These are phyloP conservation scores for Fusarium tuaranense DNA, from an alignment of 2,329 filamentous ascomycete species.

Conservation along the genomic window DNA sequence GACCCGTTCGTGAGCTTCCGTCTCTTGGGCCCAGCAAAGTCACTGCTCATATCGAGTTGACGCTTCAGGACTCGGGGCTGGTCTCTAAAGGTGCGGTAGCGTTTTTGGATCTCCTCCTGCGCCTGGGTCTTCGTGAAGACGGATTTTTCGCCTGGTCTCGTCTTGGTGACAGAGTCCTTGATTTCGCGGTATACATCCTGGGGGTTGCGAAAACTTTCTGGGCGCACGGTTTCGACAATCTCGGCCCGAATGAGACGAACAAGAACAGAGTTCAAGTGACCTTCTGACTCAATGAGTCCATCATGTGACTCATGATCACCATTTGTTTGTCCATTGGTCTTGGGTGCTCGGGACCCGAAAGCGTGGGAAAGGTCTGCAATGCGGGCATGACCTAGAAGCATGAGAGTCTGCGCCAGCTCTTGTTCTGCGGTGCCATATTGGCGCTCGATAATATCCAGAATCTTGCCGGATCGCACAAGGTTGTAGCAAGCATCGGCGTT, in stretches of 20 bases:
- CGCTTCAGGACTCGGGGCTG: constrained; percentile 65
- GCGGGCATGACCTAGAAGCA: constrained; percentile 82
- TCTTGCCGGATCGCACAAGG: constrained; percentile 83
- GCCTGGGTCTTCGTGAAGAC: constrained; percentile 75
- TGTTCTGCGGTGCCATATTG: constrained; percentile 81
- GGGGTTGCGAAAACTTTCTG: constrained; percentile 68
- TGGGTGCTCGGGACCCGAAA: constrained; percentile 58
- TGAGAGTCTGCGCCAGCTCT: constrained; percentile 78
- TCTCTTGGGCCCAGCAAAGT: constrained; percentile 59
- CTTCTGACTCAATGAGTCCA: constrained; percentile 57
- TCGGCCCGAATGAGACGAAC: constrained; percentile 71
- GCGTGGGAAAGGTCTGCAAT: constrained; percentile 77
- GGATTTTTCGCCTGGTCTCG: constrained; percentile 54
- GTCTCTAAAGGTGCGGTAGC: constrained; percentile 65
- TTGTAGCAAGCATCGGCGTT: constrained; percentile 85
- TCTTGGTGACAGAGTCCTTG: constrained; percentile 70
- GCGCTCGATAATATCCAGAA: constrained; percentile 79
- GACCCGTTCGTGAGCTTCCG: constrained; percentile 65
- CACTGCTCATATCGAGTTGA: constrained; percentile 58
- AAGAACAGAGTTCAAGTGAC: constrained; percentile 63
- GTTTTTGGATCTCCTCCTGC: constrained; percentile 65
- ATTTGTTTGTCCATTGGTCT: constrained; percentile 51
- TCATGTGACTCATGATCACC: constrained; percentile 47
- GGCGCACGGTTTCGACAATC: constrained; percentile 73
- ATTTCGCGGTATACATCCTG: constrained; percentile 71